phyloP scores from a whole-genome alignment of 345 rosid genomes.

The Hibiscus mutabilis region DNA sequence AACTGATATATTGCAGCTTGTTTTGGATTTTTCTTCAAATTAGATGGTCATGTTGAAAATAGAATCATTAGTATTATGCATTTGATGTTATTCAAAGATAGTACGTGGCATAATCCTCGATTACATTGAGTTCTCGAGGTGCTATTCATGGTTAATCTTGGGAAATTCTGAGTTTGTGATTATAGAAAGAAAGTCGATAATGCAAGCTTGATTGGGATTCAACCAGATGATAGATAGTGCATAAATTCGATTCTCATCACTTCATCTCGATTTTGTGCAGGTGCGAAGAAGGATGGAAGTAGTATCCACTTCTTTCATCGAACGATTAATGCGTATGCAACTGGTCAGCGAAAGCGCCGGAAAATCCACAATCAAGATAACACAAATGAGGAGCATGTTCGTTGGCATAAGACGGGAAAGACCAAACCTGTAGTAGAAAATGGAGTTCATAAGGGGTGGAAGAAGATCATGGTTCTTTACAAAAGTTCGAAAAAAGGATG shows the following conservation, averaged over 20 bases:
- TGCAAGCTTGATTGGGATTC: constrained; percentile 10
- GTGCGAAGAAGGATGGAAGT: constrained; percentile 80
- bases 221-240: not conserved
- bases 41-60: not conserved
- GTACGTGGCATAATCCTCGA: not conserved
- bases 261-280: constrained; percentile 27
- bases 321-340: constrained; percentile 77
- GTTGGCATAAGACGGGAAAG: constrained; percentile 99
- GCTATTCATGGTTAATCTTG: constrained; percentile 1
- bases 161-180: not conserved
- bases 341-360: constrained; percentile 90
- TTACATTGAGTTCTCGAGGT: not conserved
- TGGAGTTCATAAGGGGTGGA: constrained; percentile 68
- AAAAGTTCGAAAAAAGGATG: constrained; percentile 57
- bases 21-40: not conserved
- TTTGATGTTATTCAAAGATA: not conserved
- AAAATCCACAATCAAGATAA: constrained; percentile 47
- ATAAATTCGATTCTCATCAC: not conserved
- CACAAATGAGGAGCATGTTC: constrained; percentile 47
- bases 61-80: not conserved
- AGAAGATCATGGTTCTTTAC: constrained; percentile 93
- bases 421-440: constrained; percentile 54
- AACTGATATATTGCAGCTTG: not conserved
- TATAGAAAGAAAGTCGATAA: not conserved
- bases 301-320: constrained; percentile 71